Conservation (phyloP, 192 early-diverging fungal species). For the Coemansia sp. region DNA sequence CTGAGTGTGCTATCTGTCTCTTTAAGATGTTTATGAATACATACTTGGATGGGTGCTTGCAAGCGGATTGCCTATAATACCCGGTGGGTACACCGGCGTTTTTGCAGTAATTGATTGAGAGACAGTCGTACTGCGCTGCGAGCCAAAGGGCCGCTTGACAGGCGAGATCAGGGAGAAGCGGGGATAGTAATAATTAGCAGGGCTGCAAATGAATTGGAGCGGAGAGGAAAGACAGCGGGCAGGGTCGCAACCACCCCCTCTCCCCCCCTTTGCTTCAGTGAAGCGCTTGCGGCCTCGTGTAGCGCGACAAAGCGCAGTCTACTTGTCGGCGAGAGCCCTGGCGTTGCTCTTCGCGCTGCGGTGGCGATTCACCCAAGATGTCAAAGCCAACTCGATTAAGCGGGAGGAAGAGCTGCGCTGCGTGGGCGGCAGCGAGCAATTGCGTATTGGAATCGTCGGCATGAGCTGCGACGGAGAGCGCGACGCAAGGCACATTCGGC, state of each 20-base stretch:
- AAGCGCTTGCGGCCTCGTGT: not conserved
- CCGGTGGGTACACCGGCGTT: too few species aligned
- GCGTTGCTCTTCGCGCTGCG: not conserved
- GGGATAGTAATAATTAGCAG: not conserved
- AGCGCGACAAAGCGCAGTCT: not conserved
- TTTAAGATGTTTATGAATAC: too few species aligned
- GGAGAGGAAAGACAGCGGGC: not conserved
- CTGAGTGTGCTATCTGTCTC: not conserved
- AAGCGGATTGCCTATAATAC: too few species aligned
- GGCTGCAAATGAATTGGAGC: not conserved
- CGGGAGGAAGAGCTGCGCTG: not conserved
- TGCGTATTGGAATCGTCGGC: not conserved
- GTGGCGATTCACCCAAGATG: not conserved
- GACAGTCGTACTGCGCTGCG: too few species aligned
- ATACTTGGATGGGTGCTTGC: too few species aligned
- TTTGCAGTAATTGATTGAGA: too few species aligned
- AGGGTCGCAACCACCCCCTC: constrained; percentile 1
- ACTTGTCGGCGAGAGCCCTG: not conserved
- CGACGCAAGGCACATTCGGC: not conserved
- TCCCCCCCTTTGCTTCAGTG: not conserved
- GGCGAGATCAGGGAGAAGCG: not conserved
- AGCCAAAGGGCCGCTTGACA: too few species aligned
- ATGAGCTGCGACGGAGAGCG: not conserved
- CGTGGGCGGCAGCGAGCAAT: not conserved
- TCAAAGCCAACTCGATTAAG: too few species aligned